Percentiles rank a stretch among this genome's conserved stretches.
phyloP scores from a whole-genome alignment of 2,329 filamentous ascomycete genomes.

The Exophiala aquamarina region DNA sequence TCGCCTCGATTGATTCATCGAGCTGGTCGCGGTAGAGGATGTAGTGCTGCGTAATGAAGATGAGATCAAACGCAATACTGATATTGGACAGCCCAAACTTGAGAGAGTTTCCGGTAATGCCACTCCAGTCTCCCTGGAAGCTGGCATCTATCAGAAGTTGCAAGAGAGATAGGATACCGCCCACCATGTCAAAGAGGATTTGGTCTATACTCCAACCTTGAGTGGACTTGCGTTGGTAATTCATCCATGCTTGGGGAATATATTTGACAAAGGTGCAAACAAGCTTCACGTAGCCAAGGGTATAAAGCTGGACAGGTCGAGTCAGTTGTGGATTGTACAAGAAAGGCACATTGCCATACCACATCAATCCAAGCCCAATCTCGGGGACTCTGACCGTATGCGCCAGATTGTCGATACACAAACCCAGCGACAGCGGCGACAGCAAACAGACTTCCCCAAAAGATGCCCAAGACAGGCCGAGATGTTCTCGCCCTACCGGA shows the following conservation, averaged over 20 bases:
- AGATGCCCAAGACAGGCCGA: constrained; percentile 66
- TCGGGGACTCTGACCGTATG: constrained; percentile 46
- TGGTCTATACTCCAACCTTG: constrained; percentile 82
- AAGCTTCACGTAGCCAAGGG: constrained; percentile 85
- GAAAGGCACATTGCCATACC: constrained; percentile 39
- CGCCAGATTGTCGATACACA: constrained; percentile 42
- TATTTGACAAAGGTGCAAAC: constrained; percentile 90
- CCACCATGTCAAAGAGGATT: constrained; percentile 79
- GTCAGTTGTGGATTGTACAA: constrained; percentile 28
- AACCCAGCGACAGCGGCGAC: constrained; percentile 39
- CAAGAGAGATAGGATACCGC: constrained; percentile 75
- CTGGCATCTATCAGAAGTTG: constrained; percentile 86
- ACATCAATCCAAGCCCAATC: constrained; percentile 66
- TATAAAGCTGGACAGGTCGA: constrained; percentile 51
- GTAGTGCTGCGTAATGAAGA: constrained; percentile 90
- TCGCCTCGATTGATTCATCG: constrained; percentile 16
- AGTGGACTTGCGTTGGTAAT: constrained; percentile 82
- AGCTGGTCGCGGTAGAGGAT: constrained; percentile 61
- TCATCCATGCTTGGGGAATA: constrained; percentile 78
- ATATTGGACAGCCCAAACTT: constrained; percentile 87
- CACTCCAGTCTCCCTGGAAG: constrained; percentile 82
- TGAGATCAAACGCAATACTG: constrained; percentile 77
- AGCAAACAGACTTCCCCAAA: constrained; percentile 63
- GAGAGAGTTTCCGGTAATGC: constrained; percentile 85
- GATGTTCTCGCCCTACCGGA: constrained; percentile 55